Evolutionary conservation across 2,329 filamentous ascomycete species (phyloP).

Genomic region (Botrytis paeoniae): DNA sequence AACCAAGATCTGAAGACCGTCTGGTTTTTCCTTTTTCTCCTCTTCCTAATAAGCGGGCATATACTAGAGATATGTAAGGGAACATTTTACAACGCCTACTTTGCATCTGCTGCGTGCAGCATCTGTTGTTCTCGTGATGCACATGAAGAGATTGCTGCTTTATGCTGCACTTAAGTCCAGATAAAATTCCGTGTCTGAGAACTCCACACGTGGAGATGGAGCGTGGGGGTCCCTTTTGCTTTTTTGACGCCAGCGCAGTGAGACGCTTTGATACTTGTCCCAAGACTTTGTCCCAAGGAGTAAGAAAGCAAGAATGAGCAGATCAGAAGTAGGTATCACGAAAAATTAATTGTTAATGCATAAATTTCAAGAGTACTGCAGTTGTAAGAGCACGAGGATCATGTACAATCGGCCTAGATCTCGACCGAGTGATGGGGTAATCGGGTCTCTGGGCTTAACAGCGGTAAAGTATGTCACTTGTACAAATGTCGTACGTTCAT

Average conservation of each 20-base stretch:
- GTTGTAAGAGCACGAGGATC: not conserved
- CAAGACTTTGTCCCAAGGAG: not conserved
- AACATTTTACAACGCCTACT: not conserved
- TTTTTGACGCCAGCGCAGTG: not conserved
- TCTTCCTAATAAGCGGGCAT: not conserved
- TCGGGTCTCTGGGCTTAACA: not conserved
- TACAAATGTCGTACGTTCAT: not conserved
- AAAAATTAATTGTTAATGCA: not conserved
- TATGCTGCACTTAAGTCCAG: not conserved
- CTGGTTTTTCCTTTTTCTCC: not conserved
- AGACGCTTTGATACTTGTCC: slow-evolving; percentile 9
- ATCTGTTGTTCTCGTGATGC: slow-evolving; percentile 21
- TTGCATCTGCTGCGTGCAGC: slow-evolving; percentile 15
- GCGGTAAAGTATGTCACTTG: slow-evolving; percentile 11
- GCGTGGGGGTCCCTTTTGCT: slow-evolving; percentile 5
- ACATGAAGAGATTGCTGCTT: slow-evolving; percentile 17
- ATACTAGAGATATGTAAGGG: not conserved
- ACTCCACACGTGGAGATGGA: not conserved
- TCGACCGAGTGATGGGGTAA: slow-evolving; percentile 10
- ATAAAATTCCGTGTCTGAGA: not conserved
- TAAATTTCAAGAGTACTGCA: not conserved
- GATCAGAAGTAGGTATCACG: not conserved
- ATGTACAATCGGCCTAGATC: slow-evolving; percentile 14
- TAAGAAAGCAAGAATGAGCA: not conserved
- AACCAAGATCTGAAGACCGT: not conserved